Conservation (phyloP, 345 rosid species). For the Gossypium rotundifolium region DNA sequence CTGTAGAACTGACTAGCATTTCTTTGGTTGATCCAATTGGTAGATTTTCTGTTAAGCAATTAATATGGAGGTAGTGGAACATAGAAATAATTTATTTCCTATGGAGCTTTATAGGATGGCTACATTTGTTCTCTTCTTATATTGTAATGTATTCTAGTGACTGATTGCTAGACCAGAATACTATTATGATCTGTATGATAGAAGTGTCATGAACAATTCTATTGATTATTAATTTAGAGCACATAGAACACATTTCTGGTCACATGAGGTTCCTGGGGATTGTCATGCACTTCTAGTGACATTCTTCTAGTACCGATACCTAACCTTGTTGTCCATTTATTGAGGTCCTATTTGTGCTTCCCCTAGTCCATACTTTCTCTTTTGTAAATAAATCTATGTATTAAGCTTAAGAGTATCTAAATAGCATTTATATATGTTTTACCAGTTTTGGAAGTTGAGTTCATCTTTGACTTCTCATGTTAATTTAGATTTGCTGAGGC, state of each 20-base stretch:
- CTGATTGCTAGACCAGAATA: neutral
- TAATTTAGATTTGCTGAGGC: constrained; percentile 54
- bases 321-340: neutral
- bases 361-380: neutral
- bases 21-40: neutral
- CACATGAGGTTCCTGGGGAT: neutral
- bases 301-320: neutral
- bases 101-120: neutral
- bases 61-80: neutral
- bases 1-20: neutral
- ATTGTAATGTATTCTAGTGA: neutral
- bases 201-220: neutral
- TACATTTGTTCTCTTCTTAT: neutral
- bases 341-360: neutral
- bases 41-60: neutral
- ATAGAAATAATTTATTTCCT: neutral
- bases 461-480: constrained; percentile 1
- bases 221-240: neutral
- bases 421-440: constrained; percentile 6
- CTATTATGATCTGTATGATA: neutral
- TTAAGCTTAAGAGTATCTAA: constrained; percentile 3
- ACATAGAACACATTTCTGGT: neutral
- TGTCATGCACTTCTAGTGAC: neutral
- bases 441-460: neutral
- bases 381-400: neutral